Evolutionary conservation across 495 filamentous ascomycete genomes (phyloP).

Genomic region (Lepidopterella palustris): DNA sequence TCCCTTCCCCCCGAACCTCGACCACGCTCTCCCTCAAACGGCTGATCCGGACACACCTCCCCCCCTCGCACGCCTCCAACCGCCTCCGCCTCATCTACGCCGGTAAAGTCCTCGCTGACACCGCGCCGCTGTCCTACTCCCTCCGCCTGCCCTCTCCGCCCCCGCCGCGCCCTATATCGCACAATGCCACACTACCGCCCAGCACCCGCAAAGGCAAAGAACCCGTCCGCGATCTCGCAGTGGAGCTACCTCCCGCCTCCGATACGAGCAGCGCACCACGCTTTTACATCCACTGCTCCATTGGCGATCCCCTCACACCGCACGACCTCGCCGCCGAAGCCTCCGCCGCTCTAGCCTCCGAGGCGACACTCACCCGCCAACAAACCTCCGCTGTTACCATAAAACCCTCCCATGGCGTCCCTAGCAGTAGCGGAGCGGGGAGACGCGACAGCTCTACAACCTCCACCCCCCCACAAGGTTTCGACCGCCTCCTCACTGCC

Average conservation of each 20-base stretch:
- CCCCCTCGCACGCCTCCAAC: conserved; percentile 51
- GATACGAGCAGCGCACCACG: conserved; percentile 31
- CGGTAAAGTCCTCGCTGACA: conserved; percentile 75
- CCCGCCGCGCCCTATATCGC: conserved; percentile 44
- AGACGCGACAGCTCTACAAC: conserved; percentile 37
- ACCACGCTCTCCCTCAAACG: conserved; percentile 71
- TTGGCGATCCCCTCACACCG: conserved; percentile 64
- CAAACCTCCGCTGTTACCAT: conserved; percentile 1
- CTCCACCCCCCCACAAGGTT: conserved; percentile 68
- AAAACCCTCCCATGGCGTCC: neutral
- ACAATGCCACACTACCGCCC: conserved; percentile 37
- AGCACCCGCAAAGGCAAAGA: conserved; percentile 53
- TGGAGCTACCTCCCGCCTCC: conserved; percentile 24
- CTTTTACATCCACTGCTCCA: conserved; percentile 85
- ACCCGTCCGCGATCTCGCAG: conserved; percentile 38
- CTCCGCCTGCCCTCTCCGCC: conserved; percentile 57
- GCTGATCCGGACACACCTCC: conserved; percentile 68
- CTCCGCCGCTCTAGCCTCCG: conserved; percentile 38
- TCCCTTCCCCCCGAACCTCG: conserved; percentile 58
- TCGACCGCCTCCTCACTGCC: conserved; percentile 73
- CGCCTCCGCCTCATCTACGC: conserved; percentile 81
- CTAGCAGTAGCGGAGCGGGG: conserved; percentile 3
- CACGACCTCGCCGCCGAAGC: conserved; percentile 66
- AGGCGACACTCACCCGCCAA: conserved; percentile 24
- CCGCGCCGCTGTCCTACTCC: conserved; percentile 54